Base-by-base conservation (phyloP, 257 asterid species). In the Pogostemon cablin region DNA sequence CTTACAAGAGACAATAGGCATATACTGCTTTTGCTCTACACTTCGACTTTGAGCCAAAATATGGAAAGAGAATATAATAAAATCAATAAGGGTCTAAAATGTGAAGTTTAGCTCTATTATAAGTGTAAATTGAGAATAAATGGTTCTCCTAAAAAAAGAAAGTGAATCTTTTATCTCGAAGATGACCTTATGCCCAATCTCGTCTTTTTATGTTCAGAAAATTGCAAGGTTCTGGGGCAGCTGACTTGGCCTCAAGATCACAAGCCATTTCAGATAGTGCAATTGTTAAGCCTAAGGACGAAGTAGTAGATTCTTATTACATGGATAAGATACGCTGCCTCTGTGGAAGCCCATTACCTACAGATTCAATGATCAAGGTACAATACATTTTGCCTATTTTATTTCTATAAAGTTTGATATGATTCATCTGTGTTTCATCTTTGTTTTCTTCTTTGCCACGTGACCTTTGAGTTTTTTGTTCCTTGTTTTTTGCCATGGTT, bases 341-440 rank as follows among this genome's bases (percentile, higher is more conserved):
- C 40, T 95, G 99, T 74, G 95, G 97, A 79, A 92, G 87, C 75
- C 44, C 92, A 3, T 73, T 86, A 68, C 82, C 73, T 67, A 88
- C 89, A 54, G 97, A 95, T 73, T 81, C 99, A 46, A 77, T 85
- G 96, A 85, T 95, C 76, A 81, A 95, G 92, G 99, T 95, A 50
- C 11, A 65, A 67, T 12, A 49, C 40, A 55, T 35, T 72, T 66
- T 74, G 15, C 63, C 41, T 55, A 48, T 50, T 62, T 69, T 65
- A 72, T 62, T 48, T 59, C 63, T 56, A 35, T 49, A 52, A 50
- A 7, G 37, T 68, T 40, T 72, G 65, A 50, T 54, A 20, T 20
- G 47, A 5, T 53, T 4, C 57, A 8, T 32, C 65, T 47, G 65
- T 58, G 15, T 75, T 63, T 54, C 5, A 39, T 42, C 67, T 34